Base-by-base conservation (phyloP, 2,329 filamentous ascomycete species). In the Fusarium sp. region DNA sequence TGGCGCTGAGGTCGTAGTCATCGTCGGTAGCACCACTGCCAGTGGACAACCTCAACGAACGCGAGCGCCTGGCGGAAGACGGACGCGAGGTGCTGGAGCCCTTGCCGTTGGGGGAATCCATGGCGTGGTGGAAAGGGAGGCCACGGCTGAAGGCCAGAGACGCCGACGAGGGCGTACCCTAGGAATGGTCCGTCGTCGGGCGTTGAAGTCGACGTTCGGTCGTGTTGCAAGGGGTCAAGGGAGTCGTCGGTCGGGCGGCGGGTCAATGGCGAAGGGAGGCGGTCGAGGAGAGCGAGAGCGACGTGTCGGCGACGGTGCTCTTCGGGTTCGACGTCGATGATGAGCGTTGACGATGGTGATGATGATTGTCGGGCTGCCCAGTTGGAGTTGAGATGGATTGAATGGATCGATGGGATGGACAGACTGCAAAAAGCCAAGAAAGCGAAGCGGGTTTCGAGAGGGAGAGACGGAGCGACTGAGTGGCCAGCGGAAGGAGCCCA, bases 1-100 rank as follows among this genome's bases (percentile, higher is more conserved):
- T 84, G 31, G 85, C 87, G 58, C 82, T 82, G 78, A 89, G 76
- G 73, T 86, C 86, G 68, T 88, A 89, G 36, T 88, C 86, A 70
- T 86, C 84, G 62, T 86, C 83, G 52, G 66, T 65, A 33, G 76
- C 73, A 64, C 80, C 74, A 74, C 59, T 70, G 56, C 68, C 70
- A 57, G 74, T 73, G 18, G 84, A 85, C 60, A 82, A 70, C 73
- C 83, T 83, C 62, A 82, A 80, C 35, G 87, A 86, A 35, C 79
- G 79, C 50, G 87, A 86, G 27, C 79, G 79, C 74, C 85, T 83
- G 45, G 80, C 80, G 45, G 87, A 88, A 57, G 81, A 80, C 73
- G 82, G 84, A 79, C 84, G 83, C 75, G 86, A 84, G 71, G 82
- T 70, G 71, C 81, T 82, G 66, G 80, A 81, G 63, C 81, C 76